Conservation (phyloP, 1,284 basidiomycete species). For the Moesziomyces globuligerus region DNA sequence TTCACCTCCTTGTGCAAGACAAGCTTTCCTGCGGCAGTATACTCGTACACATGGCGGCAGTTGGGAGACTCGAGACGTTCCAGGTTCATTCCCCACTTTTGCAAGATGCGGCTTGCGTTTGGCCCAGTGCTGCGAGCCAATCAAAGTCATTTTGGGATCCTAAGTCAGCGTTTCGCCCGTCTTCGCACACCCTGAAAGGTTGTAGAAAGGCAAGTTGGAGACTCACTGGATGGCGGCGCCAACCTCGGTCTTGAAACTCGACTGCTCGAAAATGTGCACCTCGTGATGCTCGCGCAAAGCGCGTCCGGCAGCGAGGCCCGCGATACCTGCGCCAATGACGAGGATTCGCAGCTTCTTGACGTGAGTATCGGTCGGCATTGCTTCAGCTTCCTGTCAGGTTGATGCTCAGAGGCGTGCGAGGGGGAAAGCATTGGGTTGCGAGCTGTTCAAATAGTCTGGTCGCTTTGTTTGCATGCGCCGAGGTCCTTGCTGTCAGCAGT, state of each 20-base stretch:
- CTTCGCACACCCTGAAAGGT: too few species aligned
- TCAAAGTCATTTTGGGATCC: too few species aligned
- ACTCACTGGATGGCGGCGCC: slow-evolving; percentile 20
- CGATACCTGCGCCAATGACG: slow-evolving; percentile 20
- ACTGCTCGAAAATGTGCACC: slow-evolving; percentile 7
- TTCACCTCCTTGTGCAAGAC: slow-evolving; percentile 10
- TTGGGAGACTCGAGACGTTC: slow-evolving; percentile 17
- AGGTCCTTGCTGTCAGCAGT: slow-evolving; percentile 1
- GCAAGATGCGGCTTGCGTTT: slow-evolving; percentile 15
- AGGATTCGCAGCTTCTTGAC: slow-evolving; percentile 8
- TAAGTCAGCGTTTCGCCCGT: too few species aligned
- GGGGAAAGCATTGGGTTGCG: too few species aligned
- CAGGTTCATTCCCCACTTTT: slow-evolving; percentile 23
- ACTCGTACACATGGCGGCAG: slow-evolving; percentile 19
- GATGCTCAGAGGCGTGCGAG: too few species aligned
- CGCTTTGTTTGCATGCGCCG: too few species aligned
- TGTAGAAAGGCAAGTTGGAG: not conserved
- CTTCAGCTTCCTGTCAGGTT: not conserved
- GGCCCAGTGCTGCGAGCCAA: slow-evolving; percentile 23
- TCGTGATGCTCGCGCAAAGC: slow-evolving; percentile 8
- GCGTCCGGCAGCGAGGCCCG: slow-evolving; percentile 10
- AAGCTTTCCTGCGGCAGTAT: slow-evolving; percentile 9
- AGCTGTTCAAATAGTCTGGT: not conserved
- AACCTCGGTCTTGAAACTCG: slow-evolving; percentile 13
- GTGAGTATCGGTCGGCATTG: slow-evolving; percentile 5